Base-by-base conservation (phyloP, 2,329 filamentous ascomycete species). In the Knufia fluminis region DNA sequence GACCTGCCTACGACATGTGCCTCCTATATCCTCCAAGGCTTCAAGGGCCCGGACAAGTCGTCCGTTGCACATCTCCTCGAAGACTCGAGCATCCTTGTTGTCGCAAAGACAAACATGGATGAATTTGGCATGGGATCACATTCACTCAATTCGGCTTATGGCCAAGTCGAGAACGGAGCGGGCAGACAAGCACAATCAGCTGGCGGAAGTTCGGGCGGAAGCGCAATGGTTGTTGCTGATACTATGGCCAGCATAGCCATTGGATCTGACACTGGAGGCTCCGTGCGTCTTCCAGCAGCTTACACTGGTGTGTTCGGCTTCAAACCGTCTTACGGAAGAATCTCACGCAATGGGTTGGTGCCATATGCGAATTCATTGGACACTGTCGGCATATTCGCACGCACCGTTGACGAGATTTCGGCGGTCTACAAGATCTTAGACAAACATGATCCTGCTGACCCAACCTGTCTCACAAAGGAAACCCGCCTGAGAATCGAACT, bases 71-170 rank as follows among this genome's bases (percentile, higher is more conserved):
- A 74, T 46, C 77, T 82, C 59, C 74, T 96, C 28, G 76, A 77
- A 49, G 63, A 71, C 23, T 74, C 77, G 3, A 85, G 83, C 36
- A 81, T 79, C 4, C 65, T 76, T 4, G 65, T 91, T 1, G 74
- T 82, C 1, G 85, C 84, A 4, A 95, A 95, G 67, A 90, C 88
- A 1, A 95, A 94, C 64, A 81, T 97, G 73, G 92, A 97, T 68
- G 92, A 94, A 64, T 95, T 95, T 64, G 89, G 90, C 23, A 95
- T 95, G 90, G 89, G 89, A 1, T 94, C 88, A 7, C 83, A 95
- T 62, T 85, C 82, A 1, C 76, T 74, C 17, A 70, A 83, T 60
- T 89, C 87, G 1, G 68, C 73, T 48, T 80, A 82, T 59, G 86
- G 85, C 1, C 64, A 78, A 1, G 85, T 91, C 3, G 7, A 26